A percentile compares a stretch with the other conserved stretches of the same genome.
These are phyloP conservation scores for Sporothrix variecibatus DNA, from an alignment of 2,329 filamentous ascomycete species.

Conservation along the genomic window DNA sequence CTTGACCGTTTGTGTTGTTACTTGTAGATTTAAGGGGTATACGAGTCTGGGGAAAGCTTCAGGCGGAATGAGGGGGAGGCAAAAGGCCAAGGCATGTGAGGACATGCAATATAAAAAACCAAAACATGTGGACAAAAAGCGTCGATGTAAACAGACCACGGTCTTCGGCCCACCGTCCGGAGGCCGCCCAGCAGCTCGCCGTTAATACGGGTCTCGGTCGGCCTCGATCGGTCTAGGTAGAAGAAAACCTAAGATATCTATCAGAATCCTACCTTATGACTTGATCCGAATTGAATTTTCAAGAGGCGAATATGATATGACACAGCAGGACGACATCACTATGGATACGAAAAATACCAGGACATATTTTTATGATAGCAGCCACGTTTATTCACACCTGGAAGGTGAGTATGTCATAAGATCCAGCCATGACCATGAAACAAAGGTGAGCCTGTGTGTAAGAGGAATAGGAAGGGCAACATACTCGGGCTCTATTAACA, in stretches of 20 bases:
- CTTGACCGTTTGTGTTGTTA: background rate
- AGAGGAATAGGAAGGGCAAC: background rate
- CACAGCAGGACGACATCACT: background rate
- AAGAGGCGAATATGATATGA: background rate
- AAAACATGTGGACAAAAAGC: background rate
- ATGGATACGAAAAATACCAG: background rate
- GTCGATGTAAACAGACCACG: background rate
- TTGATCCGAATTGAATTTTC: background rate
- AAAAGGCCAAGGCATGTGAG: background rate
- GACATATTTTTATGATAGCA: background rate
- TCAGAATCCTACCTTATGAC: background rate
- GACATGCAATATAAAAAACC: background rate
- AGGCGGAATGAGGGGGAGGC: background rate
- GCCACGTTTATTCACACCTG: background rate
- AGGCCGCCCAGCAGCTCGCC: background rate
- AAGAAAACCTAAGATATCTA: background rate
- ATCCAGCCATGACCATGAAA: background rate
- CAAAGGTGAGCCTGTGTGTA: background rate
- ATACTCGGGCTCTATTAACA: too few species aligned
- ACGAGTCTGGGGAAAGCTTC: conserved; percentile 2
- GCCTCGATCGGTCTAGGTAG: background rate
- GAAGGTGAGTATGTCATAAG: background rate
- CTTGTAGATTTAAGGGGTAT: background rate
- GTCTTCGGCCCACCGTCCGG: background rate
- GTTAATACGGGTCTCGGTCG: background rate